Evolutionary conservation across 73 alveolate species (phyloP).

Genomic region (Blepharisma stoltei): DNA sequence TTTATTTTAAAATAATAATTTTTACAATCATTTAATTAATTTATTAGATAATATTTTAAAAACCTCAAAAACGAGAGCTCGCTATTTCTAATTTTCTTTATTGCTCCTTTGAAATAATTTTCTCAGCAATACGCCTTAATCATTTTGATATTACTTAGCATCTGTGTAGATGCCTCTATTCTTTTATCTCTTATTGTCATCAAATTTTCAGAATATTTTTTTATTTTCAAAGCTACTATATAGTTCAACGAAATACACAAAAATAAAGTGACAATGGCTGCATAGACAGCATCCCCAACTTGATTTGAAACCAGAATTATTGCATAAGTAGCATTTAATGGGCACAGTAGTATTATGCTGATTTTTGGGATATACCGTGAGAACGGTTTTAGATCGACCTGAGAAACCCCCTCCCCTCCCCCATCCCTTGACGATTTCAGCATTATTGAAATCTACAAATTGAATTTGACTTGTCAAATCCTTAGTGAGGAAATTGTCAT

Average conservation of each 20-base stretch:
- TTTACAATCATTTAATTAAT: no score
- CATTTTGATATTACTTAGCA: conserved; percentile 21
- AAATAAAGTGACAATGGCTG: not conserved
- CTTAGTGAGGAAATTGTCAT: no score
- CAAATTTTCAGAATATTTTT: not conserved
- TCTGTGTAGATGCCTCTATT: conserved; percentile 1
- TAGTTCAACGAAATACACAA: not conserved
- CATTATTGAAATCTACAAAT: no score
- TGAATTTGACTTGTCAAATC: no score
- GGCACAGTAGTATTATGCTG: not conserved
- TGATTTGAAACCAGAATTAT: not conserved
- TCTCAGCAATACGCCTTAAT: conserved; percentile 15
- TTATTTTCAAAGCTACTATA: not conserved
- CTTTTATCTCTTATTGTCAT: conserved; percentile 20
- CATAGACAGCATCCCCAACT: conserved; percentile 24
- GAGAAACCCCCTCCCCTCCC: no score
- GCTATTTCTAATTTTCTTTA: not conserved
- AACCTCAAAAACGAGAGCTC: not conserved
- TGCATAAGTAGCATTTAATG: not conserved
- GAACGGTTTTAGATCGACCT: no score
- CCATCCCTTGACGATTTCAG: no score
- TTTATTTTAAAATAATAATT: no score
- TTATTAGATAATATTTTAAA: no score
- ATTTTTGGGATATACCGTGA: not conserved
- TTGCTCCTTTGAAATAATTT: not conserved